Base-by-base conservation (phyloP, 345 rosid genomes). In the Lepidium africanum region DNA sequence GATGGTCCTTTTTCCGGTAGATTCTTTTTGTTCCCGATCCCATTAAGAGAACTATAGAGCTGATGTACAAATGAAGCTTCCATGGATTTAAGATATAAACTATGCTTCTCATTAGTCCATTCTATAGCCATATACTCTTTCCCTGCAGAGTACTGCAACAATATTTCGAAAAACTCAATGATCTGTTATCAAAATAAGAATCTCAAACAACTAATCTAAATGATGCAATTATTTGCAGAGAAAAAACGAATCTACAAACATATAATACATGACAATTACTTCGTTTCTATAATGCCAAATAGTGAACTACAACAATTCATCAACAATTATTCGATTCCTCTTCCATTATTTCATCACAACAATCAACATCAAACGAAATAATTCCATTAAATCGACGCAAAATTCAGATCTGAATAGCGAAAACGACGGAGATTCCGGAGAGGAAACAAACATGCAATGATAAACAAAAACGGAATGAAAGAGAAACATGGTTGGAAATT, bases 51-150 rank as follows among this genome's bases (percentile, higher is more conserved):
- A 60, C 64, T 78, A 53, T 90, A 82, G 10, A 90, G 66, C 70
- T 90, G 96, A 55, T 87, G 58, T 15, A 90, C 85, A 68, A 93
- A 93, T n/a, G 97, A 80, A 37, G 96, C 81, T 80, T 93, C 98
- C 86, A 93, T 85, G 11, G 96, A 91, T 72, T 93, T 82, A 58
- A 93, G 92, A 74, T 86, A 93, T 69, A 84, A 75, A 50, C 88
- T 83, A 55, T 93, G 98, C 68, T 93, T 93, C 85, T 88, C 96
- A 77, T 93, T 81, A 15, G 97, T 93, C 98, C 97, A 93, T 59
- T 85, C 89, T 19, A 55, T 76, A 45, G 81, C 38, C 54, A 32
- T 57, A 51, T 80, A 50, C 53, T 79, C 86, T 70, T 72, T 59
- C 38, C 50, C 70, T 13, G 42, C 48, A 41, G 77, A 77, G 66